phyloP scores from a whole-genome alignment of 2,329 filamentous ascomycete species.

The Pseudogymnoascus sp. region DNA sequence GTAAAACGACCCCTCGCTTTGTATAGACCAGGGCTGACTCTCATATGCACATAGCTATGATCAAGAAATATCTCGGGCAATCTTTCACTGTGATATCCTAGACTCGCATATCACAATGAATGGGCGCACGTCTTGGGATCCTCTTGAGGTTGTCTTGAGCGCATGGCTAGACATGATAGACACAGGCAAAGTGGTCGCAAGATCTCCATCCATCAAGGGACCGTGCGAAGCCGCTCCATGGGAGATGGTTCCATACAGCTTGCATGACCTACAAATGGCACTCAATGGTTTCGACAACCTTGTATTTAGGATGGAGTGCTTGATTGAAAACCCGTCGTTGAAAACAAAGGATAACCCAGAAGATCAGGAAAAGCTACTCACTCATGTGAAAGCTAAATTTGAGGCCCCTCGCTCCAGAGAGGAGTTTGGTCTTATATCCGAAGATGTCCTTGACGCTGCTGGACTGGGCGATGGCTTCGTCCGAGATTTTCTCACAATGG shows the following conservation, averaged over 20 bases:
- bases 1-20: neutral
- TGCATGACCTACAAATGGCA: conserved; percentile 9
- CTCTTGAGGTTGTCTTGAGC: conserved; percentile 18
- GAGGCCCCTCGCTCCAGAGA: neutral
- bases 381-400: neutral
- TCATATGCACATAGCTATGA: conserved; percentile 15
- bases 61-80: conserved; percentile 14
- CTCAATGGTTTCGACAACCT: conserved; percentile 12
- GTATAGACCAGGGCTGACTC: neutral
- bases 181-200: conserved; percentile 15
- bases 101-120: conserved; percentile 13
- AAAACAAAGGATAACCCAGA: conserved; percentile 11
- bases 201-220: neutral
- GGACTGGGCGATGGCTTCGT: neutral
- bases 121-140: conserved; percentile 18
- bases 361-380: conserved; percentile 9
- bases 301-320: conserved; percentile 13
- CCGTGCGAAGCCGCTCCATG: conserved; percentile 16
- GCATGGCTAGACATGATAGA: conserved; percentile 18
- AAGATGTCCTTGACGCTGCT: conserved; percentile 11
- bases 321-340: conserved; percentile 9
- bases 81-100: conserved; percentile 13
- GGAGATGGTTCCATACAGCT: conserved; percentile 15
- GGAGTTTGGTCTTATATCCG: conserved; percentile 8
- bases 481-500: conserved; percentile 8